Percentiles rank a stretch among this genome's conserved stretches.
Evolutionary conservation across 495 filamentous ascomycete species (phyloP).

Genomic region (Penicillium argentinense): DNA sequence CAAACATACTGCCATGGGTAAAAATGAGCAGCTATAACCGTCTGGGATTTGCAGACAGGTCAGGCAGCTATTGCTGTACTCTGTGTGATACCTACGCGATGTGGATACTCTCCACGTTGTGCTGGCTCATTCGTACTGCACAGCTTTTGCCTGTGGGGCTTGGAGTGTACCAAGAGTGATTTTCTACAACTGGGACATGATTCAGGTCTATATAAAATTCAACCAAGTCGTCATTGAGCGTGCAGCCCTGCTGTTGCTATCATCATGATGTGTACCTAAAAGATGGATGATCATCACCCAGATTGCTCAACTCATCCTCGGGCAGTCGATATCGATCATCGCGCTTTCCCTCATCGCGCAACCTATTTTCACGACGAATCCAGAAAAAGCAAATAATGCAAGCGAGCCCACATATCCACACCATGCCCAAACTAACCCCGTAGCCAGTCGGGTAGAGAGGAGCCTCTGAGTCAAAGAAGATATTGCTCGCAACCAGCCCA

Average conservation of each 20-base stretch:
- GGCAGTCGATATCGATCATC: slow-evolving; percentile 46
- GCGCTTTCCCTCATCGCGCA: slow-evolving; percentile 52
- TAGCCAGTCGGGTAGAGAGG: slow-evolving; percentile 53
- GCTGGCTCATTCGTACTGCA: no score
- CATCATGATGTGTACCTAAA: slow-evolving; percentile 46
- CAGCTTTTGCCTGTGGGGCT: no score
- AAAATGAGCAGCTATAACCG: background rate
- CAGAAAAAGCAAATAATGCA: slow-evolving; percentile 42
- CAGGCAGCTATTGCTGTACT: no score
- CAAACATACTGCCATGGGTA: background rate
- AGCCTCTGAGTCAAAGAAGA: slow-evolving; percentile 49
- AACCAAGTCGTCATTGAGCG: no score
- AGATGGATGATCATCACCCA: slow-evolving; percentile 60
- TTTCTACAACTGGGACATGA: no score
- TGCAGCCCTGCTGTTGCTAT: no score
- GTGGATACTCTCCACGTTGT: no score
- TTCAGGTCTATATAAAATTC: no score
- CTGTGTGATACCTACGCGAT: no score
- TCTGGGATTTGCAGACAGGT: no score
- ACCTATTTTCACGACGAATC: slow-evolving; percentile 52
- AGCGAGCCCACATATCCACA: slow-evolving; percentile 48
- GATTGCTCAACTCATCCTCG: slow-evolving; percentile 50
- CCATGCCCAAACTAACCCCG: slow-evolving; percentile 46
- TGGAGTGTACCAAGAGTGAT: no score
- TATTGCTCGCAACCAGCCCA: slow-evolving; percentile 54